A percentile compares a stretch with the other conserved stretches of the same genome.
Conservation (phyloP, 495 filamentous ascomycete genomes). For the Penicillium pancosmium region DNA sequence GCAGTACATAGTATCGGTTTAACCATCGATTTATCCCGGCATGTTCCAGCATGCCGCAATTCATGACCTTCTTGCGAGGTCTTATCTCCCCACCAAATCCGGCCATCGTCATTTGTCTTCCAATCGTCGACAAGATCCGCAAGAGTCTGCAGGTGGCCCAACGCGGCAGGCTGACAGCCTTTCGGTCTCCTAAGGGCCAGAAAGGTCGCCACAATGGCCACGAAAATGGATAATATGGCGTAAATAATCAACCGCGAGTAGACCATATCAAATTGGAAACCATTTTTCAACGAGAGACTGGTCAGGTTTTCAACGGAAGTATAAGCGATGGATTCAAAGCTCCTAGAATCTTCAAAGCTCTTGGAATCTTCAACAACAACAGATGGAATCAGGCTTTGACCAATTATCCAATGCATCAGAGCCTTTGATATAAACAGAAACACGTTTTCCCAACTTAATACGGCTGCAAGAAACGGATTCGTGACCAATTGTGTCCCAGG, state of each 20-base stretch:
- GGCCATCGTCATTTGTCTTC: constrained; percentile 26
- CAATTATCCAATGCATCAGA: constrained; percentile 50
- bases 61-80: not conserved
- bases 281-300: constrained; percentile 29
- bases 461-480: constrained; percentile 39
- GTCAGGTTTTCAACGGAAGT: not conserved
- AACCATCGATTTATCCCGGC: constrained; percentile 2
- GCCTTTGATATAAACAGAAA: constrained; percentile 46
- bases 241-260: constrained; percentile 29
- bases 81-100: constrained; percentile 51
- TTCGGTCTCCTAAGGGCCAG: constrained; percentile 36
- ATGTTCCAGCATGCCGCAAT: constrained; percentile 22
- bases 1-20: constrained; percentile 9
- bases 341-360: not conserved
- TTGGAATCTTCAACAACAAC: constrained; percentile 8
- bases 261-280: constrained; percentile 38
- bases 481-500: constrained; percentile 8
- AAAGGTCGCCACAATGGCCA: constrained; percentile 39
- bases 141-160: constrained; percentile 49
- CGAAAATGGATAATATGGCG: not conserved
- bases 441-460: constrained; percentile 44
- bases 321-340: not conserved
- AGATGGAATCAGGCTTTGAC: constrained; percentile 26
- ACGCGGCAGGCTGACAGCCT: constrained; percentile 45
- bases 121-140: constrained; percentile 50